Base-by-base conservation (phyloP, 495 filamentous ascomycete genomes). In the Chaetomidium leptoderma region DNA sequence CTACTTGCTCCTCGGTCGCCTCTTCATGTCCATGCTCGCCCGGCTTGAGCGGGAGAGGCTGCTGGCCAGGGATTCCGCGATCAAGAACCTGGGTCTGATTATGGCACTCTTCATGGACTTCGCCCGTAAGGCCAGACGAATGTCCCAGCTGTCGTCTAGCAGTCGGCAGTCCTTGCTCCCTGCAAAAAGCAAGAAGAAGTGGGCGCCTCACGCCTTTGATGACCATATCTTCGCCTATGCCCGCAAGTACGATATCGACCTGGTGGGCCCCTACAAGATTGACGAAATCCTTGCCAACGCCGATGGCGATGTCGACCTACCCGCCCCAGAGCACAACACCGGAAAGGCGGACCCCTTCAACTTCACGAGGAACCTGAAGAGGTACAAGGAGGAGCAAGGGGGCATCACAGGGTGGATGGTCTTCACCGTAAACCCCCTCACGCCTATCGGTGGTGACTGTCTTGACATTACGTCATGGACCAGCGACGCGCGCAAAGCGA, bases 21-120 rank as follows among this genome's bases (percentile, higher is more conserved):
- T 74, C 48, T 73, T 76, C 53, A 58, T 76, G 14, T 37, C 58
- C 19, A 74, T 69, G 66, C 61, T 76, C 4, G 70, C 72, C 5
- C 53, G 54, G 19, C 70, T 74, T 5, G 71, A 74, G 49, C 48
- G 49, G 6, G 55, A 64, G 13, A 40, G 57, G 13, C 61, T 70
- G 4, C 59, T 74, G 0, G 42, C 59, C 29, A 60, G 60, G 47
- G 65, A 67, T 32, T 67, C 67, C 1, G 66, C 66, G 4, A 61
- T 72, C 23, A 45, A 52, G 27, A 71, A 63, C 46, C 55, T 74
- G 3, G 71, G 70, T 14, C 57, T 61, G 33, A 63, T 68, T 50
- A 75, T 74, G 73, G 70, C 63, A 13, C 56, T 71, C 24, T 72
- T 64, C 43, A 56, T 73, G 19, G 56, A 50, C 30, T 35, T 70